Evolutionary conservation across 192 early-diverging fungal genomes (phyloP).

Genomic region (Backusella parvicylindrica): DNA sequence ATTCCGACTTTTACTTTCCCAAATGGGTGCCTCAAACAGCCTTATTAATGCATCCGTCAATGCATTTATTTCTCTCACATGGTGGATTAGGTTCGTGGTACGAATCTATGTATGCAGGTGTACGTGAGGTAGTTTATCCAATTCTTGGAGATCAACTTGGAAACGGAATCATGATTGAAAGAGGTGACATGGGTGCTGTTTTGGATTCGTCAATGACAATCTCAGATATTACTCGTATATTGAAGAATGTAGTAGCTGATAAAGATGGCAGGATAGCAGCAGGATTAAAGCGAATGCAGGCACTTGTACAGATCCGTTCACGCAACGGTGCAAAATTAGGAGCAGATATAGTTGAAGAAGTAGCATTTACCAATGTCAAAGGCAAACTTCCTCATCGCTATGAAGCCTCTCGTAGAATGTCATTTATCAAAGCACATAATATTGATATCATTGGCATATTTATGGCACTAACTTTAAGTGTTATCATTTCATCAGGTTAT

Average conservation of each 20-base stretch:
- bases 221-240: background rate
- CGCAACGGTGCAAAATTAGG: background rate
- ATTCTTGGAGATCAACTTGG: constrained; percentile 27
- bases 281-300: background rate
- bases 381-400: constrained; percentile 19
- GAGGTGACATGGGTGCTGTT: background rate
- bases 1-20: background rate
- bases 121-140: constrained; percentile 26
- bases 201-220: background rate
- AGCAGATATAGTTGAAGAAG: constrained; percentile 26
- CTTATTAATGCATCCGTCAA: constrained; percentile 24
- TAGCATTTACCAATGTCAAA: background rate
- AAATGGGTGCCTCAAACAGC: constrained; percentile 31
- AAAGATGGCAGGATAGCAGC: background rate
- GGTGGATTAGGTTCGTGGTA: constrained; percentile 24
- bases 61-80: constrained; percentile 25
- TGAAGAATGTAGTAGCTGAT: background rate
- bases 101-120: constrained; percentile 31
- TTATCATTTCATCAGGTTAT: background rate
- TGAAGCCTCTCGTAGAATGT: constrained; percentile 8
- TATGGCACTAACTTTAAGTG: background rate
- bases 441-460: constrained; percentile 12
- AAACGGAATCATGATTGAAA: background rate
- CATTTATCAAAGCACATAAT: constrained; percentile 16
- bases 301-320: constrained; percentile 18